Percentiles rank a stretch among this genome's conserved stretches.
These are phyloP conservation scores for Theobroma cacao DNA, from an alignment of 345 rosid species.

Conservation along the genomic window DNA sequence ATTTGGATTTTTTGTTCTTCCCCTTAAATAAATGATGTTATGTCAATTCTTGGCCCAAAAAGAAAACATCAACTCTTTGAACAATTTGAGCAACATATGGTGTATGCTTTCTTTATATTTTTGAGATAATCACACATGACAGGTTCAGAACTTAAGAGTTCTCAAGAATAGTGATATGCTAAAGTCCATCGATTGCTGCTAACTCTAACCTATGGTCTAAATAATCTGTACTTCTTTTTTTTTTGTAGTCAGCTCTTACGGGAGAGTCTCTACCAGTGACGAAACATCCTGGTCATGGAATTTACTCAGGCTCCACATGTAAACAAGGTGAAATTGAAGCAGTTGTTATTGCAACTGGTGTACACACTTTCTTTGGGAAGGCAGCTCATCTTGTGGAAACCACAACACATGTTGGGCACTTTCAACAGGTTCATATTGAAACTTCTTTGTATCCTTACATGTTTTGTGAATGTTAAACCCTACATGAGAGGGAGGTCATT, in stretches of 20 bases:
- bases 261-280: conserved; percentile 93
- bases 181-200: background rate
- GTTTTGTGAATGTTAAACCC: background rate
- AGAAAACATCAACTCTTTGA: no score
- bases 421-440: conserved; percentile 60
- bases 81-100: background rate
- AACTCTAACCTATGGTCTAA: background rate
- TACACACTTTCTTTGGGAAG: conserved; percentile 88
- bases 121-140: no score
- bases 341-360: conserved; percentile 87
- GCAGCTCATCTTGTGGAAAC: conserved; percentile 95
- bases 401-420: conserved; percentile 84
- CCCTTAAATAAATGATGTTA: no score
- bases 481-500: background rate
- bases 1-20: no score
- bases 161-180: no score
- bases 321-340: conserved; percentile 97
- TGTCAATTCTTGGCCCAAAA: no score
- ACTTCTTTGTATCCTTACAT: background rate
- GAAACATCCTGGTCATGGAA: conserved; percentile 65
- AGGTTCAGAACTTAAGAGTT: no score
- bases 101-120: no score
- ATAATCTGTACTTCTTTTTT: background rate
- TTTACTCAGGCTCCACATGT: conserved; percentile 89
- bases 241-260: conserved; percentile 77